phyloP scores from a whole-genome alignment of 768 basidiomycete species.

The Sistotremastrum niveocremeum region DNA sequence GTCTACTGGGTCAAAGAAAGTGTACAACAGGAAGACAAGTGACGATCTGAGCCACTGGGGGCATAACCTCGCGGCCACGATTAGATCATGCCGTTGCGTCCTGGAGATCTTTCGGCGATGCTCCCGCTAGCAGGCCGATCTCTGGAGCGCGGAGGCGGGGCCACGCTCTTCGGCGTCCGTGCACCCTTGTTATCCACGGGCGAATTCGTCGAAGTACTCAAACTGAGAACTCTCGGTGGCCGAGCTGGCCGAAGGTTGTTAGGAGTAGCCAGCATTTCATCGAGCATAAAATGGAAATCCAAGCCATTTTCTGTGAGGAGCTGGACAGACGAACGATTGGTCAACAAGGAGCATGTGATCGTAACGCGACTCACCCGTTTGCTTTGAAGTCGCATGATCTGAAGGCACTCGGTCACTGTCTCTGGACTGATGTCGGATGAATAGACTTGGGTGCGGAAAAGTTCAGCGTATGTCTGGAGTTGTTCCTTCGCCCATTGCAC shows the following conservation, averaged over 20 bases:
- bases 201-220: too few relatives aligned
- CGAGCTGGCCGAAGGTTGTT: background rate
- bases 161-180: too few relatives aligned
- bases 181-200: too few relatives aligned
- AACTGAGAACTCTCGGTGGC: constrained; percentile 2
- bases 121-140: too few relatives aligned
- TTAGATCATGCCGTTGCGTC: too few relatives aligned
- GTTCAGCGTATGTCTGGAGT: constrained; percentile 68
- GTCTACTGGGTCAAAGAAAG: constrained; percentile 16
- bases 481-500: constrained; percentile 89
- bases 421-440: constrained; percentile 59
- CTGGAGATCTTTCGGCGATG: too few relatives aligned
- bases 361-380: constrained; percentile 47
- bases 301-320: constrained; percentile 87
- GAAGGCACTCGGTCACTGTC: constrained; percentile 64
- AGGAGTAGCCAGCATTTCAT: constrained; percentile 35
- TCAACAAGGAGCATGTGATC: background rate
- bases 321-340: constrained; percentile 20
- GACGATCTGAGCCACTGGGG: too few relatives aligned
- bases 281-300: constrained; percentile 88
- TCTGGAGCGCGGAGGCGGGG: too few relatives aligned
- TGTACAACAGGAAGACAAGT: too few relatives aligned
- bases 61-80: too few relatives aligned
- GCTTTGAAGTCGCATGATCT: constrained; percentile 68
- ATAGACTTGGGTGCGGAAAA: constrained; percentile 87